Conservation (phyloP, 2,329 filamentous ascomycete genomes). For the Venturia asperata region DNA sequence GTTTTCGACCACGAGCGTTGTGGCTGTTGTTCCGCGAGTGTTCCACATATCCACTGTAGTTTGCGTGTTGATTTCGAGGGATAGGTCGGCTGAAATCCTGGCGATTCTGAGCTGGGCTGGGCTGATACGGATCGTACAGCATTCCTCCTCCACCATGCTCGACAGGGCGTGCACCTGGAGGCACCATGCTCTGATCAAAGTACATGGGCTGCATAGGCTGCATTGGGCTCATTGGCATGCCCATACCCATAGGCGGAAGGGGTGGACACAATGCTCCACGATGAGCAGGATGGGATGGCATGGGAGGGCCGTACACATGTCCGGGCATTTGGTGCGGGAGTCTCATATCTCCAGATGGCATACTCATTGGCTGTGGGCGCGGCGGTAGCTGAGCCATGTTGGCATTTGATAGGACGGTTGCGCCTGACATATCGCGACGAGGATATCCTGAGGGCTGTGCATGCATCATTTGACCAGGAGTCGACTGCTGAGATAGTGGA, state of each 20-base stretch:
- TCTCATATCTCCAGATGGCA: not conserved
- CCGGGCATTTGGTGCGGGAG: not conserved
- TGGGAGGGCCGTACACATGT: not conserved
- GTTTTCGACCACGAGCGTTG: not conserved
- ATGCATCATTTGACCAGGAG: slow-evolving; percentile 7
- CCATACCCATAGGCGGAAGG: not conserved
- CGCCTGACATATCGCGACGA: not conserved
- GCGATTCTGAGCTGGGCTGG: not conserved
- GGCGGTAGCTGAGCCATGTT: not conserved
- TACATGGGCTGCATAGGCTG: not conserved
- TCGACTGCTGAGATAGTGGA: slow-evolving; percentile 2
- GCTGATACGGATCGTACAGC: not conserved
- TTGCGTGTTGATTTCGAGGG: not conserved
- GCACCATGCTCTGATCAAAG: not conserved
- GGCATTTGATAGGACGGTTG: not conserved
- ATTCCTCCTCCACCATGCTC: not conserved
- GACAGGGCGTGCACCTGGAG: not conserved
- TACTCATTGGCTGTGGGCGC: not conserved
- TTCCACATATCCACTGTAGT: not conserved
- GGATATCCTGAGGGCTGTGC: not conserved
- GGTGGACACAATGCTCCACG: not conserved
- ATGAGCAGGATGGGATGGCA: not conserved
- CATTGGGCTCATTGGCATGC: slow-evolving; percentile 3
- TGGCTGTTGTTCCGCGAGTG: not conserved
- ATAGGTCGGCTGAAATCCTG: not conserved